Evolutionary conservation across 805 yeast species (phyloP).

Genomic region (Suhomyces canberraensis): DNA sequence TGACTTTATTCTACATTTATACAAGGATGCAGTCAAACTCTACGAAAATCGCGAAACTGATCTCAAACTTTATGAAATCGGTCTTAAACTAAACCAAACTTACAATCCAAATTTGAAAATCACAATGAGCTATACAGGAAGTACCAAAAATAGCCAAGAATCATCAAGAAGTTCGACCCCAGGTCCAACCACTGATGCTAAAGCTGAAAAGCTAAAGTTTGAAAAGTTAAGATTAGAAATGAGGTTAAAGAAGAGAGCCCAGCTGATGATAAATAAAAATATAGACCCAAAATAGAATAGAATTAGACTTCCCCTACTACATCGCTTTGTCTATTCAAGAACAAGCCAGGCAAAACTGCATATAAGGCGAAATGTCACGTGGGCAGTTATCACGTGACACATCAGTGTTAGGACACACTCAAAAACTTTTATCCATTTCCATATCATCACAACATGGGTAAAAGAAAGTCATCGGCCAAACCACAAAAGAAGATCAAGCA

Average conservation of each 20-base stretch:
- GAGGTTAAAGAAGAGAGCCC: conserved; percentile 44
- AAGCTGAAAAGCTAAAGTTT: conserved; percentile 39
- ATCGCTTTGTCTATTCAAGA: background rate
- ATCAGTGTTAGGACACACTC: no score
- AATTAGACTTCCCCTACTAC: background rate
- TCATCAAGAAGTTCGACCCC: conserved; percentile 10
- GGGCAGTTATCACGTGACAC: background rate
- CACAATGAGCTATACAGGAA: conserved; percentile 17
- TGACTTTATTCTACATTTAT: conserved; percentile 24
- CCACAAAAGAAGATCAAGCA: conserved; percentile 79
- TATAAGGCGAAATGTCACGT: no score
- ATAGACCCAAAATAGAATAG: background rate
- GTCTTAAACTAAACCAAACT: conserved; percentile 37
- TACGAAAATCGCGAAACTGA: conserved; percentile 32
- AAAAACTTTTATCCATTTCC: conserved; percentile 1
- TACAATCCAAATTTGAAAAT: conserved; percentile 38
- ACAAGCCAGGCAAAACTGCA: no score
- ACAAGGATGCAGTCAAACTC: conserved; percentile 34
- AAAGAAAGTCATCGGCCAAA: conserved; percentile 77
- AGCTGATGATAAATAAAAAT: conserved; percentile 9
- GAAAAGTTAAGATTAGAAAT: conserved; percentile 46
- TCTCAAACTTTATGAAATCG: conserved; percentile 37
- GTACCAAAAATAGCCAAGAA: conserved; percentile 19
- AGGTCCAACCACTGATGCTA: conserved; percentile 13
- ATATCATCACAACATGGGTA: conserved; percentile 51